Conservation (phyloP, 139 green algal species). For the Picochlorum sp. region DNA sequence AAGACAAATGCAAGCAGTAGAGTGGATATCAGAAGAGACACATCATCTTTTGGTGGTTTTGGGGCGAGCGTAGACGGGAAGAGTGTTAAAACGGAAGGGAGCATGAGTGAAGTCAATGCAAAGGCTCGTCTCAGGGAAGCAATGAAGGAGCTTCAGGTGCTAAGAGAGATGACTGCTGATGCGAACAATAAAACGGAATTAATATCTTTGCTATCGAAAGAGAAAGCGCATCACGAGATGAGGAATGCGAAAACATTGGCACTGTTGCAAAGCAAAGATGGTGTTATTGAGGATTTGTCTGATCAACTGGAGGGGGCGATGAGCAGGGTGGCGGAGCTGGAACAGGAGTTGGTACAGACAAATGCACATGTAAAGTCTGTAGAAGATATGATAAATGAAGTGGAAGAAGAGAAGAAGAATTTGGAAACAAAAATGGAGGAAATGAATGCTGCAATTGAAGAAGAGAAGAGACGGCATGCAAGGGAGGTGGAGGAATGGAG, state of each 20-base stretch:
- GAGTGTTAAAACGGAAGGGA: no score
- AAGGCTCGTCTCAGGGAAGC: not conserved
- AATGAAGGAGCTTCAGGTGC: not conserved
- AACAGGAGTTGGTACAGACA: not conserved
- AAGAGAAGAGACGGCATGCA: not conserved
- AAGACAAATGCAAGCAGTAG: no score
- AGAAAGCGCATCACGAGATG: not conserved
- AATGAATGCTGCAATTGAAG: not conserved
- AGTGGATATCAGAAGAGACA: no score
- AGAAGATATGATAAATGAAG: not conserved
- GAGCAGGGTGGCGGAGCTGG: not conserved
- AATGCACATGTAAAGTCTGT: not conserved
- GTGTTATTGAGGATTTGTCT: not conserved
- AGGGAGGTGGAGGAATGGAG: not conserved
- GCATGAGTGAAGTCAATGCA: no score
- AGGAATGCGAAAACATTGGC: not conserved
- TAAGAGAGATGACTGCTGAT: not conserved
- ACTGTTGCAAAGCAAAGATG: not conserved
- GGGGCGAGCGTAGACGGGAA: no score
- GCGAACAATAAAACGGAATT: not conserved
- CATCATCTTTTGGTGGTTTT: no score
- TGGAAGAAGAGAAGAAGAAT: not conserved
- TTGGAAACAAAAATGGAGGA: not conserved
- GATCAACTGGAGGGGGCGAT: not conserved
- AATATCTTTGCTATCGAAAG: not conserved